Evolutionary conservation across 2,329 filamentous ascomycete species (phyloP).

Genomic region (Colletotrichum sp.): DNA sequence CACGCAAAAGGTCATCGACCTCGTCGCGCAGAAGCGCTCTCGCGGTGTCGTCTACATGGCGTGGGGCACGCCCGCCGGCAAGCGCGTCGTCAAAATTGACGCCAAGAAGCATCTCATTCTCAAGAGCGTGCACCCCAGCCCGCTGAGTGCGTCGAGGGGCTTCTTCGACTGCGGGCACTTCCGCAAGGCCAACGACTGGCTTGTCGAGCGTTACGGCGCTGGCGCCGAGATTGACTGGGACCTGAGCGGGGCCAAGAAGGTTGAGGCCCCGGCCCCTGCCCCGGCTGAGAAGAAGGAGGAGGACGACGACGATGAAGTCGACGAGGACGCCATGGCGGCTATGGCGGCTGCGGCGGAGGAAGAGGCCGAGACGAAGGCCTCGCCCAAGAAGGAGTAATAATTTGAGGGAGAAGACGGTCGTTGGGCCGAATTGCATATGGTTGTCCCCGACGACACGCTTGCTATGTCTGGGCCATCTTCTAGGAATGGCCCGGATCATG

Average conservation of each 20-base stretch:
- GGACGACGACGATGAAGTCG: background rate
- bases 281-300: constrained; percentile 21
- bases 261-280: background rate
- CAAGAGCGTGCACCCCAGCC: constrained; percentile 89
- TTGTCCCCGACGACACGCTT: background rate
- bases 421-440: background rate
- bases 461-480: background rate
- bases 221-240: constrained; percentile 88
- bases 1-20: constrained; percentile 90
- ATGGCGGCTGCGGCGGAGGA: constrained; percentile 8
- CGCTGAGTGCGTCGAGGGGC: constrained; percentile 82
- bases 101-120: constrained; percentile 79
- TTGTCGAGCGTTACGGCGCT: constrained; percentile 78
- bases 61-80: constrained; percentile 87
- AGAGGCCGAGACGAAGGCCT: constrained; percentile 21
- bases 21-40: constrained; percentile 77
- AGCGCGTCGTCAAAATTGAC: constrained; percentile 78
- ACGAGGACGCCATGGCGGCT: constrained; percentile 8
- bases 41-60: constrained; percentile 92
- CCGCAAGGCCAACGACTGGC: constrained; percentile 83
- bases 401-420: constrained; percentile 12
- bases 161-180: constrained; percentile 89
- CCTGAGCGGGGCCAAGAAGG: constrained; percentile 37
- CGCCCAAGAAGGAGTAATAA: constrained; percentile 18
- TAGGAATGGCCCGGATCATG: background rate